Evolutionary conservation across 2,329 filamentous ascomycete species (phyloP), one percentile per base, ranked within the genome.

Genomic region (Gnomoniopsis sp.): DNA sequence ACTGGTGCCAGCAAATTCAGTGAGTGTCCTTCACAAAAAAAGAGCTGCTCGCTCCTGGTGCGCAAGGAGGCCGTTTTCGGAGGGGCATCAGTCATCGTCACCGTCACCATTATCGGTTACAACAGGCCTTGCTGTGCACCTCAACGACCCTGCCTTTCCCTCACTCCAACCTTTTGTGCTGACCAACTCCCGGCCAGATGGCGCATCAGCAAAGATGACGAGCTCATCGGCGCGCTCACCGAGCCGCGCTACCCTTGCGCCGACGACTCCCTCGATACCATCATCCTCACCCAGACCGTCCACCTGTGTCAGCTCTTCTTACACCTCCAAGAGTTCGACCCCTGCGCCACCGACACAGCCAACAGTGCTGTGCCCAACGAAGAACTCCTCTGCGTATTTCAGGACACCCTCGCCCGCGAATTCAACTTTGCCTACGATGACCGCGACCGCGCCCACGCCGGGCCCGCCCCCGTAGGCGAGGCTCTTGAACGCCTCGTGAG

Each of bases 1-100:
- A 55, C 59, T 61, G 59, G 59, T 61, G 59, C 22, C 53, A 59
- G 48, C 59, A 61, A 56, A 55, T 61, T 17, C 59, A 61, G 53
- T 55, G 19, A 55, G 53, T 55, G 15, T 17, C 41, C 46, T 49
- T 33, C 7, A 10, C 21, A 11, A 26, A 48, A 6, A 26, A 11
- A 26, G 26, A 6, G 14, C 21, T 23, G 8, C 22, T 30, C 22
- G 46, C 10, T 48, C 21, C 23, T n/a, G 11, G 21, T 19, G 15
- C 17, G 19, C 43, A 21, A 21, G 43, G n/a, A n/a, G n/a, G n/a
- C n/a, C n/a, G n/a, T n/a, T n/a, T n/a, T 48, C 12, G 7, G 11
- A 23, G 17, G 11, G 12, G 26, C 26, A 30, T 30, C 26, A 30
- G 26, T 30, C 26, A 30, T 4, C 26, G 8, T 30, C 26, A 30